Conservation (phyloP, 2,329 filamentous ascomycete genomes). For the Fusarium nodosum region DNA sequence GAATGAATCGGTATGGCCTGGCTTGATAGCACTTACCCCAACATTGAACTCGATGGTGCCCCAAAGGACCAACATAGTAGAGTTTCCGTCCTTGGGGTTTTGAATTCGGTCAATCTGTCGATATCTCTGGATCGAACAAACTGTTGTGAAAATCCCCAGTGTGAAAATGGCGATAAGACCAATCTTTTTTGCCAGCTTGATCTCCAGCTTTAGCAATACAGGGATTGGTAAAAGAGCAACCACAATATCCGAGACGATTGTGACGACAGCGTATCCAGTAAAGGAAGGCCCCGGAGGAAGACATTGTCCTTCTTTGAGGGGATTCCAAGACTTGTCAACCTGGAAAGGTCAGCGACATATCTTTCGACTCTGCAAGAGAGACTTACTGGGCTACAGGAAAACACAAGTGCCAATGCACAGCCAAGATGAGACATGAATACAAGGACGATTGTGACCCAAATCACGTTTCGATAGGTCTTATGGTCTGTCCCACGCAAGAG, state of each 20-base stretch:
- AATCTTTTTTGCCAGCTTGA: conserved; percentile 63
- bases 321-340: not conserved
- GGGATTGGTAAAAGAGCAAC: conserved; percentile 66
- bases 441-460: conserved; percentile 59
- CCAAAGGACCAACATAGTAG: conserved; percentile 69
- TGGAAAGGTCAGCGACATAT: not conserved
- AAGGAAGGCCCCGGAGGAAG: conserved; percentile 63
- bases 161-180: conserved; percentile 66
- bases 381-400: conserved; percentile 64
- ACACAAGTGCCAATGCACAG: conserved; percentile 63
- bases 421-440: conserved; percentile 63
- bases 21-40: conserved; percentile 57
- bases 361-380: fast-evolving
- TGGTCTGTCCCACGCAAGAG: conserved; percentile 64
- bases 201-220: conserved; percentile 62
- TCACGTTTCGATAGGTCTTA: conserved; percentile 58
- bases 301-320: conserved; percentile 57
- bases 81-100: conserved; percentile 63
- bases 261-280: conserved; percentile 65
- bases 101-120: conserved; percentile 65
- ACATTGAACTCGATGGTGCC: conserved; percentile 70
- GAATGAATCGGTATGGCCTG: fast-evolving
- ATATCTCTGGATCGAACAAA: conserved; percentile 67
- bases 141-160: conserved; percentile 67
- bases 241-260: conserved; percentile 64